Evolutionary conservation across 2,329 filamentous ascomycete species (phyloP), one percentile per base, ranked within the genome.

Genomic region (Ceratocystiopsis minuta): DNA sequence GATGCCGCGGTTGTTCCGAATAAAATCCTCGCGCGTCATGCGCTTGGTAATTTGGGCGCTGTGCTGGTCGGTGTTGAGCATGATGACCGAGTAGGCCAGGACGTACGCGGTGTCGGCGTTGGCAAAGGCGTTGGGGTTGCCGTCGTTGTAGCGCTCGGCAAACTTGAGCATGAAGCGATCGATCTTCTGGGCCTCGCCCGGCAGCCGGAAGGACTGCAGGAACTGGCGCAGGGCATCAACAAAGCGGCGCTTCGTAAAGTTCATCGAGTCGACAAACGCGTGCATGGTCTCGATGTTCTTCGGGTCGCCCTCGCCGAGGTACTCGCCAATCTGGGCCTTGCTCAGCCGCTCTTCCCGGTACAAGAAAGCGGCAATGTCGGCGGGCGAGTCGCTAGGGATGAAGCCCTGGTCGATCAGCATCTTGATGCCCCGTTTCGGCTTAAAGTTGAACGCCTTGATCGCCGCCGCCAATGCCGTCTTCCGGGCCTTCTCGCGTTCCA

Each of bases 81-180:
- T 86, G 57, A 98, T 94, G 53, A 95, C 92, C 34, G 87, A 90
- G 60, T 98, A 98, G 0, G 86, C 80, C 34, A 98, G 67, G 10
- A 98, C 85, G 51, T 98, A 98, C 14, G 90, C 88, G 0, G 92
- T 98, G 57, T 98, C 92, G 2, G 90, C 92, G 54, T 96, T 98
- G 33, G 90, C 90, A 59, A 94, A 98, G 1, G 90, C 88, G 54
- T 94, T 94, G 0, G 90, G 90, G 51, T 98, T 98, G 28, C 87
- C 87, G 46, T 79, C 80, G 40, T 93, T 82, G 57, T 98, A 98
- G 46, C 88, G 78, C 59, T 96, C 88, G 11, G 90, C 90, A 61
- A 96, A 98, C 58, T 98, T 98, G 50, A 98, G 66, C 90, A 98
- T 96, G 61, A 96, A 93, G 38, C 90, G 83, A 74, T 98, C 90